Conservation (phyloP, 2,329 filamentous ascomycete genomes). For the Penicillium hesseltinei region DNA sequence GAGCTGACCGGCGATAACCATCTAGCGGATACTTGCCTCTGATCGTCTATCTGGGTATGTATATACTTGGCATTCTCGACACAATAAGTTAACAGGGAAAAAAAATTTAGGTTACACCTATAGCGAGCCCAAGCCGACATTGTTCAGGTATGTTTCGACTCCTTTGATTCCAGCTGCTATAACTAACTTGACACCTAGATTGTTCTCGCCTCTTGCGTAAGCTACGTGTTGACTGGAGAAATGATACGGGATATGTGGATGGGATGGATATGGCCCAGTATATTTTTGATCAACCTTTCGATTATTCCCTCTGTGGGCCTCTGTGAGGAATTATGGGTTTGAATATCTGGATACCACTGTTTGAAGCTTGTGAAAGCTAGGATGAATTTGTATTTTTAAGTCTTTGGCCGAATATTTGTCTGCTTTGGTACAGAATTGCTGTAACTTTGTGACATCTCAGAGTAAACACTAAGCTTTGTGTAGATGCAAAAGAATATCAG, state of each 20-base stretch:
- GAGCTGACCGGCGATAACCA: slow-evolving; percentile 21
- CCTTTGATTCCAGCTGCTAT: slow-evolving; percentile 18
- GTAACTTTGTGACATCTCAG: neutral
- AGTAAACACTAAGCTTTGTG: neutral
- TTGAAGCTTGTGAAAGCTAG: neutral
- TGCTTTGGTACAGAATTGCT: neutral
- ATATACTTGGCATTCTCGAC: slow-evolving; percentile 11
- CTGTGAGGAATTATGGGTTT: neutral
- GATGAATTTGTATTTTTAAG: slow-evolving; percentile 4
- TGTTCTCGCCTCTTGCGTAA: slow-evolving; percentile 47
- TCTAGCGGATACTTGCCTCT: slow-evolving; percentile 88
- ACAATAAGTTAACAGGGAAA: neutral
- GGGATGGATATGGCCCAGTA: neutral
- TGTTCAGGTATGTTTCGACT: slow-evolving; percentile 59
- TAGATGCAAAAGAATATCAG: neutral
- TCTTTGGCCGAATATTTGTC: neutral
- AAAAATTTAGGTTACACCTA: slow-evolving; percentile 73
- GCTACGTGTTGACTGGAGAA: neutral
- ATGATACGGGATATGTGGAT: neutral
- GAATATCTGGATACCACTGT: neutral
- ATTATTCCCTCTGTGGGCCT: neutral
- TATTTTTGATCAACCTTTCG: neutral
- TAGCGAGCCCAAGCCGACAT: slow-evolving; percentile 83
- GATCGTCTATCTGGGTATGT: slow-evolving; percentile 89
- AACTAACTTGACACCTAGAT: slow-evolving; percentile 24